Percentiles rank a stretch among this genome's conserved stretches.
phyloP scores from a whole-genome alignment of 805 yeast genomes.

The Candida yuanshanica region DNA sequence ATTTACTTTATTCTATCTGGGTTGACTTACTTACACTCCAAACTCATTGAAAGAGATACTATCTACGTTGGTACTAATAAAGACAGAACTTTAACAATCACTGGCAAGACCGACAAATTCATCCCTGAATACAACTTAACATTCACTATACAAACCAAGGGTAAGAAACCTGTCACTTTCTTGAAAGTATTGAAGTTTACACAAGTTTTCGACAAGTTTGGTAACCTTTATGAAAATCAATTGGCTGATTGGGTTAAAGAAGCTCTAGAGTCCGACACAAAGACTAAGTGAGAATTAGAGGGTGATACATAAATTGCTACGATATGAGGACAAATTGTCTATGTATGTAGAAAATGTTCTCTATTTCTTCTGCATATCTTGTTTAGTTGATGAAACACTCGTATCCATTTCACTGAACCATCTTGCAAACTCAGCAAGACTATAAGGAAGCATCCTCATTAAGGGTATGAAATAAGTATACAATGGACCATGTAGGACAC shows the following conservation, averaged over 20 bases:
- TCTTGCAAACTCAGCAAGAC: constrained; percentile 36
- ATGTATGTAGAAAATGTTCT: constrained; percentile 34
- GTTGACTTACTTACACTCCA: constrained; percentile 32
- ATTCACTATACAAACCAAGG: constrained; percentile 23
- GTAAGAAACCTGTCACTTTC: constrained; percentile 12
- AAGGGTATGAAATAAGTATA: constrained; percentile 70
- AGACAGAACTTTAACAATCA: constrained; percentile 24
- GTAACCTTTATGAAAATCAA: constrained; percentile 38
- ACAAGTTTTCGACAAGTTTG: constrained; percentile 33
- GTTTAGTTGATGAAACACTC: constrained; percentile 12
- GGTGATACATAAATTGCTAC: constrained; percentile 14
- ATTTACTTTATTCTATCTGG: constrained; percentile 36
- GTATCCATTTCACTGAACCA: constrained; percentile 63
- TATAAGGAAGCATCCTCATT: constrained; percentile 64
- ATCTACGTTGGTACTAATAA: constrained; percentile 37
- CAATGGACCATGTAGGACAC: constrained; percentile 65
- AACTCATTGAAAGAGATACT: constrained; percentile 34
- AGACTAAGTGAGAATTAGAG: constrained; percentile 6
- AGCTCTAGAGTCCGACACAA: constrained; percentile 21
- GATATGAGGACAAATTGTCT: not conserved
- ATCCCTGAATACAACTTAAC: constrained; percentile 41
- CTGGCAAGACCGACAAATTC: constrained; percentile 31
- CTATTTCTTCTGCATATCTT: not conserved
- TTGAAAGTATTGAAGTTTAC: constrained; percentile 24
- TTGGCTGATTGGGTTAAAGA: constrained; percentile 33